Evolutionary conservation across 2,329 filamentous ascomycete species (phyloP).

Genomic region (Chrysosporium queenslandicum): DNA sequence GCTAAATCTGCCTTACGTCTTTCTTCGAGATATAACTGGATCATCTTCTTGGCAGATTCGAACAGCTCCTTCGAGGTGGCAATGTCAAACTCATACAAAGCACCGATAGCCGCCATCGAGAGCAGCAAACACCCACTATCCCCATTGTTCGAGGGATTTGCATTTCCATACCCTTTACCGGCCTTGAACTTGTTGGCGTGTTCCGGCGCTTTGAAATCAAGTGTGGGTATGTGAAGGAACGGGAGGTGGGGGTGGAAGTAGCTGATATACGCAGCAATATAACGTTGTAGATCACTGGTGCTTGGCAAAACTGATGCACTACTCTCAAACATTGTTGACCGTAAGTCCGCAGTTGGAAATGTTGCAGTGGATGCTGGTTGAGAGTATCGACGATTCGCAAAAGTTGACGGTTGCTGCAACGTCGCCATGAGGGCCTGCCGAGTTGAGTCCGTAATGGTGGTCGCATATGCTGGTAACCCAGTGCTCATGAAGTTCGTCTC

Average conservation of each 20-base stretch:
- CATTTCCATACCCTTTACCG: slow-evolving; percentile 43
- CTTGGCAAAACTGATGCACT: slow-evolving; percentile 53
- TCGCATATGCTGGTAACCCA: slow-evolving; percentile 38
- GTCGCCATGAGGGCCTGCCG: slow-evolving; percentile 53
- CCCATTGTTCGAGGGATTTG: slow-evolving; percentile 49
- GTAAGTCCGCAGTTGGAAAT: slow-evolving; percentile 19
- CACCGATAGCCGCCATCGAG: slow-evolving; percentile 78
- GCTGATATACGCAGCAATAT: slow-evolving; percentile 77
- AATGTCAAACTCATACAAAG: slow-evolving; percentile 78
- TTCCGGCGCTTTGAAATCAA: slow-evolving; percentile 75
- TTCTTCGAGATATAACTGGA: slow-evolving; percentile 84
- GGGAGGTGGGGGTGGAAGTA: slow-evolving; percentile 92
- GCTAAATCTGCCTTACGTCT: slow-evolving; percentile 73
- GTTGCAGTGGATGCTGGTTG: slow-evolving; percentile 49
- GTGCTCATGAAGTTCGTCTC: slow-evolving; percentile 4
- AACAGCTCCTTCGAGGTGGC: slow-evolving; percentile 74
- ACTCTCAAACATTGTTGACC: slow-evolving; percentile 20
- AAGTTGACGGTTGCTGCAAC: slow-evolving; percentile 48
- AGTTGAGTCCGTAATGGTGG: slow-evolving; percentile 57
- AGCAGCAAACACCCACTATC: slow-evolving; percentile 79
- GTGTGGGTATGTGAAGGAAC: slow-evolving; percentile 84
- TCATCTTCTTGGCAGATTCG: slow-evolving; percentile 90
- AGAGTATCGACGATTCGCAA: slow-evolving; percentile 49
- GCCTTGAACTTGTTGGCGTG: slow-evolving; percentile 52
- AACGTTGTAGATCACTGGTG: slow-evolving; percentile 78